Evolutionary conservation across 768 basidiomycete genomes (phyloP).

Genomic region (Boletellus ananiceps): DNA sequence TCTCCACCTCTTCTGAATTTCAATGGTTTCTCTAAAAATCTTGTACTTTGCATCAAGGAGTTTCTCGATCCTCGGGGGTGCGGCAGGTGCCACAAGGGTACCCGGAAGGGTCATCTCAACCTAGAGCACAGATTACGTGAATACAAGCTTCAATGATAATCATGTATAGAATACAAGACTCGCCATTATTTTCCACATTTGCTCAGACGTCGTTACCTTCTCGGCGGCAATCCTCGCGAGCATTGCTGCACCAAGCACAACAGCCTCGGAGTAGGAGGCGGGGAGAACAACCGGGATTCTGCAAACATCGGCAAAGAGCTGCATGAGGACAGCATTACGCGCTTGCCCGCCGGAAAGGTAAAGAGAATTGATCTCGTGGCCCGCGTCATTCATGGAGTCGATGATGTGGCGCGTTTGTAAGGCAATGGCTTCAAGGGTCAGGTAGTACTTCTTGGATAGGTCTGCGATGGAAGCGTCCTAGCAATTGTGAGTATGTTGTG

Average conservation of each 20-base stretch:
- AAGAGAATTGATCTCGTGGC: constrained; percentile 77
- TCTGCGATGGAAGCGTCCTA: constrained; percentile 72
- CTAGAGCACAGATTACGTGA: constrained; percentile 33
- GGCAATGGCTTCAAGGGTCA: constrained; percentile 89
- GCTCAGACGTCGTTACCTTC: constrained; percentile 49
- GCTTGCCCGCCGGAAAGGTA: constrained; percentile 95
- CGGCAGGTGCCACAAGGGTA: constrained; percentile 60
- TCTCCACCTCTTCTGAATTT: constrained; percentile 87
- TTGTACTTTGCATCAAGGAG: constrained; percentile 89
- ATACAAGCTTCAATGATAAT: neutral
- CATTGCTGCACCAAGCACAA: constrained; percentile 93
- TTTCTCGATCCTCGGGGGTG: constrained; percentile 59
- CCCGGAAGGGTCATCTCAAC: constrained; percentile 91
- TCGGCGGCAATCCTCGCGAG: constrained; percentile 83
- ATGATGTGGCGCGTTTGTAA: constrained; percentile 94
- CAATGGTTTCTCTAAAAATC: constrained; percentile 86
- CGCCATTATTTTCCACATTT: constrained; percentile 92
- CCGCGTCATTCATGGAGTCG: constrained; percentile 81
- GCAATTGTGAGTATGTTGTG: neutral
- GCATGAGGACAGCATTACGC: constrained; percentile 84
- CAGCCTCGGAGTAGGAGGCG: constrained; percentile 67
- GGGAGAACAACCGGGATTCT: constrained; percentile 81
- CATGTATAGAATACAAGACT: neutral
- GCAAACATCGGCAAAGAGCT: constrained; percentile 83
- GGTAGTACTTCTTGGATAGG: constrained; percentile 85